These are phyloP conservation scores for Penicillium sp. DNA, from an alignment of 2,329 filamentous ascomycete genomes.

Conservation along the genomic window DNA sequence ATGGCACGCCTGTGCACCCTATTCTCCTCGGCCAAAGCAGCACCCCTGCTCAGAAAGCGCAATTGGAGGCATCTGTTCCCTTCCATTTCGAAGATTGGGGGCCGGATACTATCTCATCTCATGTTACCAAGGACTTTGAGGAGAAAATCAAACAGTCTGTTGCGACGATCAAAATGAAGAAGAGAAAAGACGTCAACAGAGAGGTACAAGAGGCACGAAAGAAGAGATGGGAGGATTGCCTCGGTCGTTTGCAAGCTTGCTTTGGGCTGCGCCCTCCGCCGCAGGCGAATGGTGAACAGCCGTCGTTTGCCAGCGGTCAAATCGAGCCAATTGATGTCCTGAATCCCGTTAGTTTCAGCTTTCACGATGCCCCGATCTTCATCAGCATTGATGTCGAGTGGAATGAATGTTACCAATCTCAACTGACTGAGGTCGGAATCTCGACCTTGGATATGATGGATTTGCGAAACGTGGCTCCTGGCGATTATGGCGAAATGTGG, in stretches of 20 bases:
- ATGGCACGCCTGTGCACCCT: conserved; percentile 62
- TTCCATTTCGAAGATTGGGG: conserved; percentile 11
- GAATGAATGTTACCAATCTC: conserved; percentile 64
- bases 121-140: conserved; percentile 23
- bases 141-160: conserved; percentile 54
- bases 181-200: conserved; percentile 51
- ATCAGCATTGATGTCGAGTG: conserved; percentile 81
- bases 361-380: conserved; percentile 63
- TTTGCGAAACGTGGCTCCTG: conserved; percentile 58
- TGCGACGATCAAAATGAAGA: conserved; percentile 51
- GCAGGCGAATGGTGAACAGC: background rate
- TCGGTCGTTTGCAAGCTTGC: conserved; percentile 67
- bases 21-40: conserved; percentile 63
- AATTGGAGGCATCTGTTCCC: conserved; percentile 38
- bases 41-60: conserved; percentile 45
- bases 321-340: conserved; percentile 45
- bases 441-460: conserved; percentile 72
- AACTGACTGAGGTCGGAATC: conserved; percentile 83
- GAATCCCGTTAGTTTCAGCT: conserved; percentile 42
- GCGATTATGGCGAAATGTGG: conserved; percentile 65
- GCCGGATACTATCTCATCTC: background rate
- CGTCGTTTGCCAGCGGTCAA: conserved; percentile 1
- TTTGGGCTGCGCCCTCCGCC: conserved; percentile 59
- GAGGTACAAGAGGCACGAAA: conserved; percentile 47
- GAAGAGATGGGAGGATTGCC: conserved; percentile 48